phyloP scores from a whole-genome alignment of 2,329 filamentous ascomycete species.

The Periconia digitata region DNA sequence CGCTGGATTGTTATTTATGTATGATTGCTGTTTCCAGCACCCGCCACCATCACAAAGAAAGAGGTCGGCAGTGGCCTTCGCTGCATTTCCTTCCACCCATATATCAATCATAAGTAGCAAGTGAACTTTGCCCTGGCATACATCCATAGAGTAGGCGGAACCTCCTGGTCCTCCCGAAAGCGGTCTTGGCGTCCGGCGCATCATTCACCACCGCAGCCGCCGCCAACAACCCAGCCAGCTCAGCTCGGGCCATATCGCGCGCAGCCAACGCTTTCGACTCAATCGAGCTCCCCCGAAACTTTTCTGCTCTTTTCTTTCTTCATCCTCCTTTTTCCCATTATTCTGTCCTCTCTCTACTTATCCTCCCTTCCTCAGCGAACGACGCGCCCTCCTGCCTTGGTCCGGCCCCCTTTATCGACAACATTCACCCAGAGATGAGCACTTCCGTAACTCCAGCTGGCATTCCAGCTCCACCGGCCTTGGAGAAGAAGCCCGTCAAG shows the following conservation, averaged over 20 bases:
- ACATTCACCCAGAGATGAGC: conserved; percentile 54
- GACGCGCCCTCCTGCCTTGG: conserved; percentile 95
- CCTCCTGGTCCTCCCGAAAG: no score
- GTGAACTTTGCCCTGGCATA: no score
- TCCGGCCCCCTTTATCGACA: conserved; percentile 73
- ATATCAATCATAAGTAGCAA: no score
- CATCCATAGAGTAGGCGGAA: no score
- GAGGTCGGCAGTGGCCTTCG: no score
- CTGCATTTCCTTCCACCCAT: no score
- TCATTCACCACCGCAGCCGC: background rate
- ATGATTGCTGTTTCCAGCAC: no score
- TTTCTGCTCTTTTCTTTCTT: background rate
- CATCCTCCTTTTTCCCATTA: background rate
- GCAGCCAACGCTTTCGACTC: background rate
- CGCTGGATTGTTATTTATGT: no score
- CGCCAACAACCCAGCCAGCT: background rate
- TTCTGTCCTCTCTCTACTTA: conserved; percentile 6
- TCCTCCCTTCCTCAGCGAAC: conserved; percentile 57
- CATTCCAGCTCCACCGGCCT: conserved; percentile 53
- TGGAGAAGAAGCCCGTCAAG: conserved; percentile 99
- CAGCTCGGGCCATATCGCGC: conserved; percentile 1
- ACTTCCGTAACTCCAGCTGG: conserved; percentile 48
- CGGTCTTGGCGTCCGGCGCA: background rate
- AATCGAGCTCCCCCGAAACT: conserved; percentile 3
- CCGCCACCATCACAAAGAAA: no score